These are phyloP conservation scores for Cercospora sp. DNA, from an alignment of 2,329 filamentous ascomycete species.

Conservation along the genomic window DNA sequence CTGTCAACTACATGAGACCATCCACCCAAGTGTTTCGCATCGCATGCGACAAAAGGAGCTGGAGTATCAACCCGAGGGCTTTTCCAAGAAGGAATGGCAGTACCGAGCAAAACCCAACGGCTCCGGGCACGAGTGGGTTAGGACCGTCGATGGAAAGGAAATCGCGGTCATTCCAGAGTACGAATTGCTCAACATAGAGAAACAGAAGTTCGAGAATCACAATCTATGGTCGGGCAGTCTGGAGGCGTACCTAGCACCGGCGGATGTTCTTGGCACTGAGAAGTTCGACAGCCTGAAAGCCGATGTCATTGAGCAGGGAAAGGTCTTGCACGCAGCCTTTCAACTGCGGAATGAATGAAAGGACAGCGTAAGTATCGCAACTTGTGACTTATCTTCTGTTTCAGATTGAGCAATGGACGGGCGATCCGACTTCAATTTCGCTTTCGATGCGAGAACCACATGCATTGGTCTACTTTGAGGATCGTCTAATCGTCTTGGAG, in stretches of 20 bases:
- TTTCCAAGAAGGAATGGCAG: slow-evolving; percentile 14
- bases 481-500: not conserved
- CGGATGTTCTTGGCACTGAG: slow-evolving; percentile 9
- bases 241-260: slow-evolving; percentile 14
- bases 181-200: slow-evolving; percentile 4
- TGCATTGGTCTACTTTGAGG: not conserved
- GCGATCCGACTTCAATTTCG: not conserved
- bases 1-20: slow-evolving; percentile 18
- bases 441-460: not conserved
- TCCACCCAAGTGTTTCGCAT: slow-evolving; percentile 23
- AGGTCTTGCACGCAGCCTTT: not conserved
- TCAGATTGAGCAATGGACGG: not conserved
- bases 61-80: slow-evolving; percentile 14
- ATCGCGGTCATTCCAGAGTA: slow-evolving; percentile 17
- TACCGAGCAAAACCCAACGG: slow-evolving; percentile 6
- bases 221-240: slow-evolving; percentile 18
- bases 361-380: not conserved
- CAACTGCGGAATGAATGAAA: not conserved
- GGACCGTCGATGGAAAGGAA: slow-evolving; percentile 10
- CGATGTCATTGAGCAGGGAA: slow-evolving; percentile 9
- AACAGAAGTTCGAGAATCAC: slow-evolving; percentile 12
- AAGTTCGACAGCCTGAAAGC: slow-evolving; percentile 7
- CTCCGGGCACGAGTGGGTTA: slow-evolving; percentile 14
- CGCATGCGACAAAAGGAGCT: slow-evolving; percentile 12
- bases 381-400: not conserved